Percentiles rank a stretch among this genome's conserved stretches.
These are phyloP conservation scores for Pseudevernia furfuracea DNA, from an alignment of 495 filamentous ascomycete genomes.

Conservation along the genomic window DNA sequence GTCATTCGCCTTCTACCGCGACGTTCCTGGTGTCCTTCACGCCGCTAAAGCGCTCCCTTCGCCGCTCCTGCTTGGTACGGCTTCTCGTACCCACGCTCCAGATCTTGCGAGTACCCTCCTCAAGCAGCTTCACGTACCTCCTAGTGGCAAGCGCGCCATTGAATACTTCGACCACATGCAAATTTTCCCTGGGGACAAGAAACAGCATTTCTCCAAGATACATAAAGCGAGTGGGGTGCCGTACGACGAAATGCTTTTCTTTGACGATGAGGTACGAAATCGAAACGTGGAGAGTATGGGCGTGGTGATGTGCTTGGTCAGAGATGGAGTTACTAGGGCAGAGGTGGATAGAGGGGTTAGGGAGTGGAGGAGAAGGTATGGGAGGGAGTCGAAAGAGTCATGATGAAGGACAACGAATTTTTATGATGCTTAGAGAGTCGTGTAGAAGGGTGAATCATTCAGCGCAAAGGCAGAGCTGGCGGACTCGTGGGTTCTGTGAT, in stretches of 20 bases:
- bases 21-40: slow-evolving; percentile 65
- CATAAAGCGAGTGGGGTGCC: slow-evolving; percentile 52
- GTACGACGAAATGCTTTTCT: slow-evolving; percentile 88
- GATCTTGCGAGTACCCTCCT: slow-evolving; percentile 77
- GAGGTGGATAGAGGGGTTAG: slow-evolving; percentile 74
- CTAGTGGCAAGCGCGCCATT: slow-evolving; percentile 48
- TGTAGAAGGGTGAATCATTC: neutral
- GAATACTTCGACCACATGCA: slow-evolving; percentile 77
- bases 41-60: slow-evolving; percentile 39
- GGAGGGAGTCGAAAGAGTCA: slow-evolving; percentile 28
- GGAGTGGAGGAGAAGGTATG: slow-evolving; percentile 73
- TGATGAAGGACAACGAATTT: neutral
- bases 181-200: slow-evolving; percentile 85
- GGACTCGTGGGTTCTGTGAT: neutral
- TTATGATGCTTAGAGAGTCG: neutral
- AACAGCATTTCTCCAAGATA: slow-evolving; percentile 70
- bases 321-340: slow-evolving; percentile 67
- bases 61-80: slow-evolving; percentile 61
- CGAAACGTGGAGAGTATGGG: slow-evolving; percentile 76
- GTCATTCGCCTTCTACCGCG: slow-evolving; percentile 70
- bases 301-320: slow-evolving; percentile 73
- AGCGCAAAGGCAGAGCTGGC: neutral
- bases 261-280: slow-evolving; percentile 89
- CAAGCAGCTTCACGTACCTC: slow-evolving; percentile 60
- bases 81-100: slow-evolving; percentile 75